A percentile compares a stretch with the other conserved stretches of the same genome.
phyloP scores from a whole-genome alignment of 768 basidiomycete genomes.

The Tricholoma sp. region DNA sequence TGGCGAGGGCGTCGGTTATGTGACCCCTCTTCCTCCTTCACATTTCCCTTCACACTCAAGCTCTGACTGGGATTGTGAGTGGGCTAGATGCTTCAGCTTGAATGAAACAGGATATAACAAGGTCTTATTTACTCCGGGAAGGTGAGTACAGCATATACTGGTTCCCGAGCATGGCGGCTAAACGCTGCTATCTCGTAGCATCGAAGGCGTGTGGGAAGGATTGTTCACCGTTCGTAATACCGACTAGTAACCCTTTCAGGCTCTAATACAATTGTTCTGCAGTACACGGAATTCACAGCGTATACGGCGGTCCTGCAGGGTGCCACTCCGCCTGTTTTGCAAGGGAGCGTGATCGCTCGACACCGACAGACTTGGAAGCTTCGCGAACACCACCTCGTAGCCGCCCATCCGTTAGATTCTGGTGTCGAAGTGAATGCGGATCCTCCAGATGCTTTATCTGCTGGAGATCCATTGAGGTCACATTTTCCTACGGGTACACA shows the following conservation, averaged over 20 bases:
- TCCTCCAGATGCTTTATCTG: slow-evolving; percentile 34
- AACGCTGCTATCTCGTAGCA: slow-evolving; percentile 27
- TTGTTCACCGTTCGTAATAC: slow-evolving; percentile 55
- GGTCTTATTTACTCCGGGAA: slow-evolving; percentile 53
- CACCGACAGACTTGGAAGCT: slow-evolving; percentile 91
- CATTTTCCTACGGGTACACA: slow-evolving; percentile 52
- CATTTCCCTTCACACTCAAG: slow-evolving; percentile 28
- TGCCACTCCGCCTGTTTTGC: slow-evolving; percentile 57
- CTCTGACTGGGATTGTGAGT: slow-evolving; percentile 67
- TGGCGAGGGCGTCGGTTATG: slow-evolving; percentile 21
- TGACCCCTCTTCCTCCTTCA: slow-evolving; percentile 25
- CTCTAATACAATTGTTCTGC: slow-evolving; percentile 6
- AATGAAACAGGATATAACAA: slow-evolving; percentile 26
- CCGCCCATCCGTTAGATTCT: slow-evolving; percentile 25
- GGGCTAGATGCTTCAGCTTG: slow-evolving; percentile 49
- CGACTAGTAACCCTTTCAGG: neutral
- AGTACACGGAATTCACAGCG: slow-evolving; percentile 83
- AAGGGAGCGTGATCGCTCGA: slow-evolving; percentile 69
- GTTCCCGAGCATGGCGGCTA: slow-evolving; percentile 2
- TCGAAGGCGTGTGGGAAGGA: slow-evolving; percentile 80
- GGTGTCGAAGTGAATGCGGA: slow-evolving; percentile 31
- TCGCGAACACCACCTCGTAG: slow-evolving; percentile 62
- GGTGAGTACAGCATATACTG: slow-evolving; percentile 23
- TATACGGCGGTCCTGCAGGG: slow-evolving; percentile 77
- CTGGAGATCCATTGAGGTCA: slow-evolving; percentile 60